Evolutionary conservation across 495 filamentous ascomycete genomes (phyloP), one percentile per base, ranked within the genome.

Genomic region (Podospora comata): DNA sequence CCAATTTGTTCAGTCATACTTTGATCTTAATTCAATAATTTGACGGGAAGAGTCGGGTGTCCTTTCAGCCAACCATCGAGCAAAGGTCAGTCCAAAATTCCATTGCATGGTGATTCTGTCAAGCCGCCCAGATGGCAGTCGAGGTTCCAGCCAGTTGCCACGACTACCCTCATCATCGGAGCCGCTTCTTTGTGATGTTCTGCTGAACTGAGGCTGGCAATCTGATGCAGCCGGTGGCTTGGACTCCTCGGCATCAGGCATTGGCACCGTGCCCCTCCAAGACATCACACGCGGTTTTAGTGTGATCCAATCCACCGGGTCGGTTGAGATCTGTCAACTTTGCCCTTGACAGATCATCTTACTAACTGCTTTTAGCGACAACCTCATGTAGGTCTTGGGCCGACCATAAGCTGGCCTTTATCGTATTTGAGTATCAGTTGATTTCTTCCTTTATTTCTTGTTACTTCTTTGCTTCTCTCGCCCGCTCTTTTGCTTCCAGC

Each of bases 241-340:
- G 65, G 65, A 6, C 34, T 44, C 27, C 28, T 60, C 59, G 57
- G 64, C 53, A 32, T 54, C 20, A 57, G 6, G 61, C 30, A 63
- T 48, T 62, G 60, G 65, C 72, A 71, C 69, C 69, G 72, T 73
- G 72, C 39, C 72, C 67, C 67, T 68, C 70, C 67, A 64, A 67
- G 67, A 67, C 72, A 71, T 67, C 56, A 65, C 61, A 73, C 72
- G 72, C 72, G 69, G 71, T 73, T 71, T 73, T 73, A 73, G 72
- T 73, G 67, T 54, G 55, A 69, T 68, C 72, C 72, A 65, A 30
- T 60, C 61, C 59, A 62, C 61, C 67, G 72, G 72, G 66, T 73
- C 72, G 64, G 64, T 57, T 65, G 65, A 71, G 67, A 71, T 71
- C 69, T 70, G 65, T 68, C 71, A 65, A 70, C 65, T 65, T 64